These are phyloP conservation scores for Xylariaceae sp. DNA, from an alignment of 2,329 filamentous ascomycete species.

Conservation along the genomic window DNA sequence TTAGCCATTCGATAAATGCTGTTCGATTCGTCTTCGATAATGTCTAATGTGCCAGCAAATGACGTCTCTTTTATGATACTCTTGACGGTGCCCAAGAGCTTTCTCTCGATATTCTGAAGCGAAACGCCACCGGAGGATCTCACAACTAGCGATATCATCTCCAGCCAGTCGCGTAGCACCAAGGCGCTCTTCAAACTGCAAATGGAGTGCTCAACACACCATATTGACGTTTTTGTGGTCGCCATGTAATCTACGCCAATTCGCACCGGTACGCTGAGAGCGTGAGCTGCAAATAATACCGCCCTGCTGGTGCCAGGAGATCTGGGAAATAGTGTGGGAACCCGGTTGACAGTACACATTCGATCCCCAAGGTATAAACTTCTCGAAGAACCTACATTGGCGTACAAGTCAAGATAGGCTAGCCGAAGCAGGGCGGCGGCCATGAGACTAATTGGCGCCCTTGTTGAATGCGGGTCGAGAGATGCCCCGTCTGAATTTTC, in stretches of 20 bases:
- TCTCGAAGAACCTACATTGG: conserved; percentile 45
- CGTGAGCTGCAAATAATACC: conserved; percentile 51
- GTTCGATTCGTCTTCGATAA: conserved; percentile 15
- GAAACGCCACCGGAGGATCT: conserved; percentile 3
- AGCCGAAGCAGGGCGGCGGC: conserved; percentile 30
- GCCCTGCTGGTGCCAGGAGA: conserved; percentile 31
- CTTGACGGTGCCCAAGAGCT: conserved; percentile 21
- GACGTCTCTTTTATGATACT: conserved; percentile 27
- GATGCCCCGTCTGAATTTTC: conserved; percentile 53
- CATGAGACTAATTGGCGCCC: conserved; percentile 52
- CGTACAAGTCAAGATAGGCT: conserved; percentile 20
- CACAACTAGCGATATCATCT: conserved; percentile 15
- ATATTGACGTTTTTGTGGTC: conserved; percentile 51
- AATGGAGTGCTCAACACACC: conserved; percentile 54
- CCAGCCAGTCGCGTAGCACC: conserved; percentile 43
- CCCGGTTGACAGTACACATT: conserved; percentile 37
- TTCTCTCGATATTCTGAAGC: conserved; percentile 20
- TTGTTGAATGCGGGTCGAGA: conserved; percentile 51
- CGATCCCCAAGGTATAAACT: conserved; percentile 47
- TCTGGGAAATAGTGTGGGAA: conserved; percentile 43
- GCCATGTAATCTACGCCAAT: conserved; percentile 53
- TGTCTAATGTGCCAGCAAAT: conserved; percentile 13
- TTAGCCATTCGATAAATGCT: conserved; percentile 19
- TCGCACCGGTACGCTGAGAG: conserved; percentile 51
- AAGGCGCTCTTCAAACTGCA: conserved; percentile 53